A percentile compares a stretch with the other conserved stretches of the same genome.
These are phyloP conservation scores for Rosa lucieae DNA, from an alignment of 306 rosid species.

Conservation along the genomic window DNA sequence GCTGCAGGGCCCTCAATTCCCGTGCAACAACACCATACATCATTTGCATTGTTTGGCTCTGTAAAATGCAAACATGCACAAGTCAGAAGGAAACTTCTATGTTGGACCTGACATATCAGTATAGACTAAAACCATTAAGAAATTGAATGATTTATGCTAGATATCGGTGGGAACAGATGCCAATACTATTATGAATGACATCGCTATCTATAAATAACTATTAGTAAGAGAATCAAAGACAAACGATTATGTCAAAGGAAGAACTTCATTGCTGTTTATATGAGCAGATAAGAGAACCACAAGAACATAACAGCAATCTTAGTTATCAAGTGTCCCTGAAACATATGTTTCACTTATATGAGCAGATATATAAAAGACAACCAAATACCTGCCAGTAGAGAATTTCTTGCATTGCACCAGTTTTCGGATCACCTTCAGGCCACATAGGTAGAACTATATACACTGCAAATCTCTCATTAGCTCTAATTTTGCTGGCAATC, in stretches of 20 bases:
- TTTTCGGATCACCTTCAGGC: constrained; percentile 96
- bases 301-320: constrained; percentile 7
- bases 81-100: constrained; percentile 9
- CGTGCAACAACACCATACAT: constrained; percentile 70
- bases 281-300: background rate
- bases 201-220: background rate
- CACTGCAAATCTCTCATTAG: constrained; percentile 87
- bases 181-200: background rate
- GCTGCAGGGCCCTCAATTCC: constrained; percentile 55
- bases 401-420: constrained; percentile 85
- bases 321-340: background rate
- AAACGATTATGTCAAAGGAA: no score
- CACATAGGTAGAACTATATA: constrained; percentile 84
- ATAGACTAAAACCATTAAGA: background rate
- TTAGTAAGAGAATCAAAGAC: background rate
- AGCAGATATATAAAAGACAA: constrained; percentile 20
- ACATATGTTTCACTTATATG: background rate
- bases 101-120: background rate
- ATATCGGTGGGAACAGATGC: background rate
- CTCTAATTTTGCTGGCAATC: constrained; percentile 79
- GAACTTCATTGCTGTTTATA: background rate
- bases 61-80: constrained; percentile 28
- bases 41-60: constrained; percentile 84
- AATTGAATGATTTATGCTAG: background rate
- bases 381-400: constrained; percentile 91